Base-by-base conservation (phyloP, 495 filamentous ascomycete species). In the Podospora conica region DNA sequence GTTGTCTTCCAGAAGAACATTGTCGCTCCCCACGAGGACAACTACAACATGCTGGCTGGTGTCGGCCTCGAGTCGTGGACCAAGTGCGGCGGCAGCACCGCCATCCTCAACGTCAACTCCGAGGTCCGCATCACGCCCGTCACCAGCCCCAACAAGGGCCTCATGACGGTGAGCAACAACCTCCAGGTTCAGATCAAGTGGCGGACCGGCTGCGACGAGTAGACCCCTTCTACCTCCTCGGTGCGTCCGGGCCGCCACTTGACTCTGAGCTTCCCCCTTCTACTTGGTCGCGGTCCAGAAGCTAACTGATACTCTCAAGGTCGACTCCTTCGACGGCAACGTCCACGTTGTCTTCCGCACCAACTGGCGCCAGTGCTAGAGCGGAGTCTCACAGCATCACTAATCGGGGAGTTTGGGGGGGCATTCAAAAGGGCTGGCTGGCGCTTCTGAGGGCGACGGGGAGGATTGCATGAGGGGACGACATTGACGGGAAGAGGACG, bases 61-160 rank as follows among this genome's bases (percentile, higher is more conserved):
- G 73, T 75, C 63, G 70, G 71, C 53, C 53, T 77, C 65, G 69
- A 74, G 66, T 68, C 64, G 53, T 77, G 68, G 64, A 71, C 71
- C 54, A 61, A 63, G 27, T 79, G 77, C 70, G 75, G 76, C 40
- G 54, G 23, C 53, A 62, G 64, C 25, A 69, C 72, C 3, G 71
- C 75, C 40, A 70, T 77, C 57, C 66, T 76, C 66, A 79, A 79
- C 65, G 73, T 79, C 64, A 74, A 79, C 71, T 76, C 75, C 33
- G 68, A 76, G 58, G 71, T 76, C 60, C 68, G 72, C 61, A 73
- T 78, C 63, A 73, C 66, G 22, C 67, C 70, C 31, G 68, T 73
- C n/a, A 69, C 60, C 61, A 69, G 68, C 65, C 63, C 69, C 21
- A 62, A 67, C 25, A 64, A 61, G 64, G 69, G 71, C 33, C 58